A percentile compares a stretch with the other conserved stretches of the same genome.
phyloP scores from a whole-genome alignment of 805 yeast genomes.

The Ogataea saltuana region DNA sequence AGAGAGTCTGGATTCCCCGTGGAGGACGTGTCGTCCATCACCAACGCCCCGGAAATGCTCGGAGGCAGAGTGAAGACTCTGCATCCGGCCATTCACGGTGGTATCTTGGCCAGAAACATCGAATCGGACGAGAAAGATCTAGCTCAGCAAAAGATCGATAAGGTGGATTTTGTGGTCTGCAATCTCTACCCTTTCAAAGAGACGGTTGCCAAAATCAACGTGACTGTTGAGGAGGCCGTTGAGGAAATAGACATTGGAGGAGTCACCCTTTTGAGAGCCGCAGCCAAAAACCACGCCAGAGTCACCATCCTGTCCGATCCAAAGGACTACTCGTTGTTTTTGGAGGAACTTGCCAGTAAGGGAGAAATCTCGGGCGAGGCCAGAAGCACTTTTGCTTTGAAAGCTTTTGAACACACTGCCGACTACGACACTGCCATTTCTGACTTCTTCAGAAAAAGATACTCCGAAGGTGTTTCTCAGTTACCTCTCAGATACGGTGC shows the following conservation, averaged over 20 bases:
- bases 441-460: conserved; percentile 96
- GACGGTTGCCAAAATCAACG: conserved; percentile 93
- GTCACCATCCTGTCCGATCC: conserved; percentile 97
- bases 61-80: conserved; percentile 98
- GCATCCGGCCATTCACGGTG: conserved; percentile 99
- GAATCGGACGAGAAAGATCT: conserved; percentile 90
- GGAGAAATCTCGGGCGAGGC: conserved; percentile 74
- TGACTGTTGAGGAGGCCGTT: conserved; percentile 95
- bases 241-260: conserved; percentile 99
- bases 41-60: conserved; percentile 98
- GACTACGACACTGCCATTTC: conserved; percentile 95
- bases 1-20: conserved; percentile 98
- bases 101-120: conserved; percentile 91
- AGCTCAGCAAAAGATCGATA: conserved; percentile 85
- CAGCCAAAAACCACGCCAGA: conserved; percentile 97
- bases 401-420: conserved; percentile 98
- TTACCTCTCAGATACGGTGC: conserved; percentile 97
- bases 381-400: conserved; percentile 83
- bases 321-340: conserved; percentile 81
- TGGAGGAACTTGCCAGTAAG: conserved; percentile 64
- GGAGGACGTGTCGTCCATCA: conserved; percentile 90
- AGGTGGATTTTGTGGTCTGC: conserved; percentile 96
- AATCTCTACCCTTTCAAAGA: conserved; percentile 98
- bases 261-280: conserved; percentile 95
- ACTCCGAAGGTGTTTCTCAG: conserved; percentile 86